These are phyloP conservation scores for Pugionium cornutum DNA, from an alignment of 345 rosid species.

Conservation along the genomic window DNA sequence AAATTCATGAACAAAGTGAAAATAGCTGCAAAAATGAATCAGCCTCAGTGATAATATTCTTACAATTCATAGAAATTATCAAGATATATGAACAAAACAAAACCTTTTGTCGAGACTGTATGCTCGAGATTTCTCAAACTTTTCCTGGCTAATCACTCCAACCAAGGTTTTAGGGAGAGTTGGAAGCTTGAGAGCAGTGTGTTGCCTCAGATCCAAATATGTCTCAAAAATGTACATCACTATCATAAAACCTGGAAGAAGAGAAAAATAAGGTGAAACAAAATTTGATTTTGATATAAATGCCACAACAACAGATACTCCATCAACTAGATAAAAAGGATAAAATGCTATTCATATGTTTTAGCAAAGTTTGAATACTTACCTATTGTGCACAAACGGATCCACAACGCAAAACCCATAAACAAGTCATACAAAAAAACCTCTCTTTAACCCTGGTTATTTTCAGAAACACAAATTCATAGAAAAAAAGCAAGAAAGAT, in stretches of 20 bases:
- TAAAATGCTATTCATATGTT: neutral
- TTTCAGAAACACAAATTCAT: neutral
- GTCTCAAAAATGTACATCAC: constrained; percentile 86
- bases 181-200: constrained; percentile 73
- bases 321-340: constrained; percentile 2
- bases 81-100: neutral
- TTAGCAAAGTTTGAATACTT: neutral
- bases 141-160: constrained; percentile 91
- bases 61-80: neutral
- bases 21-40: constrained; percentile 58
- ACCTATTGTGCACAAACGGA: neutral
- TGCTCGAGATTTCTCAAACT: constrained; percentile 86
- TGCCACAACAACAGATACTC: constrained; percentile 4
- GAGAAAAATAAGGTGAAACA: neutral
- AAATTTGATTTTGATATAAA: neutral
- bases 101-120: constrained; percentile 99
- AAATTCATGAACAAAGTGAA: constrained; percentile 86
- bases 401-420: constrained; percentile 5
- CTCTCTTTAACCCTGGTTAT: neutral
- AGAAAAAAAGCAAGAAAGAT: neutral
- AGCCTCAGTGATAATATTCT: constrained; percentile 9
- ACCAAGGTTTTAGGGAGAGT: constrained; percentile 84
- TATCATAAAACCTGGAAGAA: constrained; percentile 79
- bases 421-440: neutral
- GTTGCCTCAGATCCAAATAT: constrained; percentile 87